A percentile compares a stretch with the other conserved stretches of the same genome.
Conservation (phyloP, 345 rosid genomes). For the Fremontodendron californicum region DNA sequence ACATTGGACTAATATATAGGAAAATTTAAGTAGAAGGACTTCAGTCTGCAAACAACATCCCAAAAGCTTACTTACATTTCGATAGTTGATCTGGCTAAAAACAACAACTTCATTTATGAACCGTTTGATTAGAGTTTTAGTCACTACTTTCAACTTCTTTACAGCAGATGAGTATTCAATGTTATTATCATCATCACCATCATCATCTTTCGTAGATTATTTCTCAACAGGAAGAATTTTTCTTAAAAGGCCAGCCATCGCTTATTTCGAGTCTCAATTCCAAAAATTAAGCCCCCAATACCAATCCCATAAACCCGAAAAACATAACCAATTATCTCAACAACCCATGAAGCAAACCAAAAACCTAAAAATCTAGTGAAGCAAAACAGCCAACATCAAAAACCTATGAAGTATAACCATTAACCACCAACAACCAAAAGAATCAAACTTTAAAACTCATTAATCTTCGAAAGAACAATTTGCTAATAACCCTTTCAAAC, state of each 20-base stretch:
- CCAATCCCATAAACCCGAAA: background rate
- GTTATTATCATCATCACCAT: conserved; percentile 31
- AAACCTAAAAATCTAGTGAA: background rate
- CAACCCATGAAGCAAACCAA: no score
- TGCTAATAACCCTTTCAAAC: background rate
- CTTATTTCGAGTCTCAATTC: background rate
- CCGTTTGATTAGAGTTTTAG: no score
- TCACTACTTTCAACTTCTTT: no score
- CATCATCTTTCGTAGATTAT: conserved; percentile 28
- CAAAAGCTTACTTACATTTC: no score
- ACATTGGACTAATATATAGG: no score
- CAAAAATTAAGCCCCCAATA: background rate
- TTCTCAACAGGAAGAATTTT: conserved; percentile 43
- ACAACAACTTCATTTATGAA: no score
- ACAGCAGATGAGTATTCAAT: conserved; percentile 73
- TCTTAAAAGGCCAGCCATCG: conserved; percentile 50
- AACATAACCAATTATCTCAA: no score
- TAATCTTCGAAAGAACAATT: background rate
- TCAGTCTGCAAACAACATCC: no score
- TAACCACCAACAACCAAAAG: background rate
- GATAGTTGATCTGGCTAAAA: no score
- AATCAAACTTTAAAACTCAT: conserved; percentile 1
- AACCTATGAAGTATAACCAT: background rate
- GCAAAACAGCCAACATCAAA: background rate
- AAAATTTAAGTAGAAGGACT: no score